These are phyloP conservation scores for Chaetomium olivaceum DNA, from an alignment of 2,329 filamentous ascomycete genomes.

Conservation along the genomic window DNA sequence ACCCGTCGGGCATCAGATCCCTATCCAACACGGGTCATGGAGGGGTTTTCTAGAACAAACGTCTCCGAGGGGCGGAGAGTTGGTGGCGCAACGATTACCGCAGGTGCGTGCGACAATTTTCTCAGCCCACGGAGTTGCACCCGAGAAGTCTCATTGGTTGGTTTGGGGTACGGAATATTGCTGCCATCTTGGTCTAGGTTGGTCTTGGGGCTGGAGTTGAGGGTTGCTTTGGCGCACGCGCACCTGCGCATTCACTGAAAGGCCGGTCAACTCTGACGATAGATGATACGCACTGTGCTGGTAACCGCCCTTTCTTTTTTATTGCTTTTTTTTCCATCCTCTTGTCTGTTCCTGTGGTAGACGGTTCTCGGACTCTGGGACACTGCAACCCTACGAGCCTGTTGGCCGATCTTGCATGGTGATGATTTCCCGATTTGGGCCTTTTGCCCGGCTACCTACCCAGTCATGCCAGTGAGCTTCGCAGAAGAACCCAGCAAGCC, in stretches of 20 bases:
- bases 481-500: not conserved
- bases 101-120: not conserved
- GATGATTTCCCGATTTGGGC: constrained; percentile 11
- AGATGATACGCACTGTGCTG: not conserved
- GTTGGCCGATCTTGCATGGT: constrained; percentile 19
- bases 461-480: not conserved
- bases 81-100: constrained; percentile 2
- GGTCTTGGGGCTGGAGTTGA: not conserved
- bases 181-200: too few relatives aligned
- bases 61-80: not conserved
- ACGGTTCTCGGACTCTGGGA: too few relatives aligned
- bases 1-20: not conserved
- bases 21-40: not conserved
- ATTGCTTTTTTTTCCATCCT: not conserved
- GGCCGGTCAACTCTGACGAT: too few relatives aligned
- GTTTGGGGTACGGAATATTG: not conserved
- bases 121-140: not conserved
- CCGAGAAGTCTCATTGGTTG: not conserved
- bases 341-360: too few relatives aligned
- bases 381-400: not conserved
- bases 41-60: not conserved
- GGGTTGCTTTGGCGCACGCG: not conserved
- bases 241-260: too few relatives aligned
- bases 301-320: not conserved
- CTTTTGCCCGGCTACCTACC: not conserved